Evolutionary conservation across 73 alveolate species (phyloP).

Genomic region (Paraurostyla sp.): DNA sequence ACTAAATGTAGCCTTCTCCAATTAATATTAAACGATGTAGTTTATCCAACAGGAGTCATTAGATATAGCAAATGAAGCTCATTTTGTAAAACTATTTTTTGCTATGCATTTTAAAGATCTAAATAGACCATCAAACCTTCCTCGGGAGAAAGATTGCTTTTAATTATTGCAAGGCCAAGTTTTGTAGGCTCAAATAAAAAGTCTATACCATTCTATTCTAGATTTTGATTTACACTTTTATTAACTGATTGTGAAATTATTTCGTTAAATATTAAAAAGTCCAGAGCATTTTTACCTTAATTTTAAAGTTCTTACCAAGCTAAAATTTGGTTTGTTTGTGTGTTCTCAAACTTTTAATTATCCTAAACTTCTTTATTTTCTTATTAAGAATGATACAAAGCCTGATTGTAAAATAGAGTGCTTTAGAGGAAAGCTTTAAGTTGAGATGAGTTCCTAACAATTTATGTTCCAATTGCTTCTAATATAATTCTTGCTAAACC

Average conservation of each 20-base stretch:
- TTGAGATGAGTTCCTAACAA: slow-evolving; percentile 6
- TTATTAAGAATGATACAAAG: not conserved
- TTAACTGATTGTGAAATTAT: slow-evolving; percentile 10
- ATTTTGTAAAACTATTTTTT: slow-evolving; percentile 22
- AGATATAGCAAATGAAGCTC: slow-evolving; percentile 71
- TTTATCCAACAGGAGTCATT: slow-evolving; percentile 59
- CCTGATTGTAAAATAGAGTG: slow-evolving; percentile 22
- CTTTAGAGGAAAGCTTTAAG: slow-evolving; percentile 17
- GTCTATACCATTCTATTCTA: not conserved
- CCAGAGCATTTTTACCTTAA: slow-evolving; percentile 60
- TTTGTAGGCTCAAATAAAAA: slow-evolving; percentile 52
- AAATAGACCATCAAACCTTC: slow-evolving; percentile 67
- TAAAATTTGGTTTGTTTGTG: not conserved
- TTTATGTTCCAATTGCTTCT: slow-evolving; percentile 34
- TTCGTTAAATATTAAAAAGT: slow-evolving; percentile 62
- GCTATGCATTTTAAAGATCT: slow-evolving; percentile 59
- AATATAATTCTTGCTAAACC: slow-evolving; percentile 39
- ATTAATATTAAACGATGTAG: slow-evolving; percentile 2
- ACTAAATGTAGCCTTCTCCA: slow-evolving; percentile 54
- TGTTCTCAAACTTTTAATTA: not conserved
- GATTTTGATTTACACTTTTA: not conserved
- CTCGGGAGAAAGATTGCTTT: slow-evolving; percentile 62
- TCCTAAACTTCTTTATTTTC: not conserved
- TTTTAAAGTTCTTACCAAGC: slow-evolving; percentile 11
- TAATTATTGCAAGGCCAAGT: slow-evolving; percentile 66